Percentiles rank a stretch among this genome's conserved stretches.
phyloP scores from a whole-genome alignment of 1,284 basidiomycete species.

The Pascua sp. region DNA sequence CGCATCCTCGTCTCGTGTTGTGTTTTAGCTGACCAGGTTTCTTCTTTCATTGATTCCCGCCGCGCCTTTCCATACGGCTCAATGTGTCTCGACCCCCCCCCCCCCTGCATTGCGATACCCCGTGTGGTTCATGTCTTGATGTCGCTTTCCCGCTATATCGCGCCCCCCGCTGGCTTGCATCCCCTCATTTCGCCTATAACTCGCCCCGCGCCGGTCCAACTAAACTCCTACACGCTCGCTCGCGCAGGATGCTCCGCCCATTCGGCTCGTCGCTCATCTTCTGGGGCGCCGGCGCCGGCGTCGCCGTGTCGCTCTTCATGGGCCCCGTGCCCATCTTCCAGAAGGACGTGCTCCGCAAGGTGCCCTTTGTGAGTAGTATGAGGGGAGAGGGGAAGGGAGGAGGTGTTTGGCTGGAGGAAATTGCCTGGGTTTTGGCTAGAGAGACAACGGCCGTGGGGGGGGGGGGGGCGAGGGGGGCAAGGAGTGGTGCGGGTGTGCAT shows the following conservation, averaged over 20 bases:
- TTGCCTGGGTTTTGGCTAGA: no score
- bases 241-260: slow-evolving; percentile 31
- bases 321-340: slow-evolving; percentile 46
- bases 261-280: slow-evolving; percentile 30
- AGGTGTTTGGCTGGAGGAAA: no score
- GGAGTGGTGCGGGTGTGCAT: no score
- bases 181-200: no score
- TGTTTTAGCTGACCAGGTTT: not conserved
- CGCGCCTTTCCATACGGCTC: not conserved
- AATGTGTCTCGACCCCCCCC: no score
- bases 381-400: no score
- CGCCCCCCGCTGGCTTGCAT: not conserved
- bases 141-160: not conserved
- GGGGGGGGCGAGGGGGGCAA: no score
- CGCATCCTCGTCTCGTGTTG: slow-evolving; percentile 7
- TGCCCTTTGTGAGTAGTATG: slow-evolving; percentile 43
- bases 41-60: no score
- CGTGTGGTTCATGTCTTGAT: no score
- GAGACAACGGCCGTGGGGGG: no score
- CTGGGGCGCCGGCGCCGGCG: slow-evolving; percentile 46
- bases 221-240: not conserved
- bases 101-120: no score
- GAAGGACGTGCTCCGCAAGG: slow-evolving; percentile 45
- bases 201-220: not conserved
- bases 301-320: slow-evolving; percentile 44